A percentile compares a stretch with the other conserved stretches of the same genome.
These are phyloP conservation scores for Silene conica DNA, from an alignment of 148 eudicot species.

Conservation along the genomic window DNA sequence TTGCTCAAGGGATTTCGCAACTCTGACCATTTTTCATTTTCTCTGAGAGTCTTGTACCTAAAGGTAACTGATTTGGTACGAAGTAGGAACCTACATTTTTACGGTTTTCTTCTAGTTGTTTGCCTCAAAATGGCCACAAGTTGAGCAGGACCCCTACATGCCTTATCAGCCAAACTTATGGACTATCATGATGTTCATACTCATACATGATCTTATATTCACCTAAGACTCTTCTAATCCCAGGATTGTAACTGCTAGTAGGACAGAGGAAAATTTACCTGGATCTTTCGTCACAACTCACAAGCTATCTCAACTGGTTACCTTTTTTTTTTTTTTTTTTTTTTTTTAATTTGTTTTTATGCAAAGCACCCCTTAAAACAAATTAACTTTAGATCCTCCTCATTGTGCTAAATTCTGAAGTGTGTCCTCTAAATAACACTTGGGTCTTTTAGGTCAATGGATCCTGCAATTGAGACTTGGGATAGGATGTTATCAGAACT, in stretches of 20 bases:
- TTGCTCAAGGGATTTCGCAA: background rate
- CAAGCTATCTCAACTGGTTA: background rate
- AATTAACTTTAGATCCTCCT: slow-evolving; percentile 2
- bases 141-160: background rate
- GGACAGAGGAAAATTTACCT: background rate
- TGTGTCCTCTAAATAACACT: background rate
- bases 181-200: too few relatives aligned
- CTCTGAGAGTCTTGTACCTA: background rate
- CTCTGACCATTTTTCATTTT: background rate
- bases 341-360: too few relatives aligned
- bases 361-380: background rate
- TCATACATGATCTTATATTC: background rate
- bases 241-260: background rate
- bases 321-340: too few relatives aligned
- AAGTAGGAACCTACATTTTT: background rate
- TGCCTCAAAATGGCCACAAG: background rate
- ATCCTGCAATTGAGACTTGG: background rate
- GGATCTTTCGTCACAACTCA: background rate
- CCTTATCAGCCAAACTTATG: background rate
- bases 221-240: background rate
- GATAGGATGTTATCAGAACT: background rate
- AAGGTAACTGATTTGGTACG: background rate
- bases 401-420: background rate
- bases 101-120: background rate
- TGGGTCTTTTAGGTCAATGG: slow-evolving; percentile 3